Evolutionary conservation across 108 stramenopile species (phyloP).

Genomic region (Mediolabrus comicus): DNA sequence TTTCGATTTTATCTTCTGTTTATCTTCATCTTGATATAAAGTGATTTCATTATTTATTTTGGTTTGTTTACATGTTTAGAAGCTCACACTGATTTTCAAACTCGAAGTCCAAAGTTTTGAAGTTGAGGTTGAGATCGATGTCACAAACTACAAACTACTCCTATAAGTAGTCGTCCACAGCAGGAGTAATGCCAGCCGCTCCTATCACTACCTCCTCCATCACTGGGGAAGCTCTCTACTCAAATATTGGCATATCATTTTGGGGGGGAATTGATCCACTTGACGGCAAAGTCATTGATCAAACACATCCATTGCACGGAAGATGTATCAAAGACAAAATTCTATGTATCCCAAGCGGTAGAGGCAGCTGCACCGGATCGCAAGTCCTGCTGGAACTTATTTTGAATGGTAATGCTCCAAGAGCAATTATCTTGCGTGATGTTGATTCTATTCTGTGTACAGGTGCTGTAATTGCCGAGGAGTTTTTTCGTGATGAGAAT

Average conservation of each 20-base stretch:
- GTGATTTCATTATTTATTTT: too few species aligned
- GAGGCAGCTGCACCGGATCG: conserved; percentile 81
- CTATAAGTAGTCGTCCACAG: too few species aligned
- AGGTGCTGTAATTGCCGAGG: conserved; percentile 71
- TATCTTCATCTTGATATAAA: too few species aligned
- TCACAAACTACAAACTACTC: too few species aligned
- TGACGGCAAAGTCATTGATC: conserved; percentile 66
- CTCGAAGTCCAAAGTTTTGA: too few species aligned
- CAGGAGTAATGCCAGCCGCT: too few species aligned
- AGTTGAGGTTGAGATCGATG: too few species aligned
- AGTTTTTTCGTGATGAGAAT: conserved; percentile 53
- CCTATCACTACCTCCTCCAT: neutral
- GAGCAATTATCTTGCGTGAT: conserved; percentile 64
- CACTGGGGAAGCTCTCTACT: conserved; percentile 11
- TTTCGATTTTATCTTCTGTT: too few species aligned
- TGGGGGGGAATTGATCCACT: conserved; percentile 86
- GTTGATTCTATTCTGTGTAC: conserved; percentile 64
- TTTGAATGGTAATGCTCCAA: conserved; percentile 58
- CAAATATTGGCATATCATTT: conserved; percentile 53
- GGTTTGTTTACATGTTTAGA: too few species aligned
- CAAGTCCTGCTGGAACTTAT: conserved; percentile 82
- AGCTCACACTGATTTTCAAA: too few species aligned
- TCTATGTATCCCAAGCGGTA: conserved; percentile 69
- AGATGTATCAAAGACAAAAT: conserved; percentile 44
- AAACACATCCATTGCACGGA: conserved; percentile 62